phyloP scores from a whole-genome alignment of 768 basidiomycete species.

The Roridomyces roridus region DNA sequence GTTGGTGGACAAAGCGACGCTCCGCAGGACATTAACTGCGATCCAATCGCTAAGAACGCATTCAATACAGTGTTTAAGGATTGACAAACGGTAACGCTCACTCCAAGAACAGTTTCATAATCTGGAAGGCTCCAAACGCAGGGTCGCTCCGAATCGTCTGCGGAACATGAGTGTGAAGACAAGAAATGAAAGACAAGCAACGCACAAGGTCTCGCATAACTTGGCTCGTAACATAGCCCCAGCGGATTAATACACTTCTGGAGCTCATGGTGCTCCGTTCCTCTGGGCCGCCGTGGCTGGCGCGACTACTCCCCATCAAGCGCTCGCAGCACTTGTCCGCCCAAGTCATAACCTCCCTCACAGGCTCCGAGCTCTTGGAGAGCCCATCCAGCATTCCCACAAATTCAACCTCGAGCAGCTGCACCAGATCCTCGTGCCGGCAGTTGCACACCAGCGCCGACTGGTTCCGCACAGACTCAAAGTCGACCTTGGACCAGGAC shows the following conservation, averaged over 20 bases:
- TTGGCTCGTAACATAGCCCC: conserved; percentile 93
- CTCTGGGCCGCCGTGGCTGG: conserved; percentile 58
- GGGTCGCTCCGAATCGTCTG: conserved; percentile 93
- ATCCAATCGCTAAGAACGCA: conserved; percentile 78
- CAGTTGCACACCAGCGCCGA: conserved; percentile 94
- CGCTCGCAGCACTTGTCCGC: conserved; percentile 89
- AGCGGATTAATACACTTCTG: conserved; percentile 85
- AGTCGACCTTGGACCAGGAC: conserved; percentile 89
- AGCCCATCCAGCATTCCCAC: conserved; percentile 76
- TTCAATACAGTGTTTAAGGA: conserved; percentile 27
- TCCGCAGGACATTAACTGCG: conserved; percentile 85
- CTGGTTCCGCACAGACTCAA: conserved; percentile 90
- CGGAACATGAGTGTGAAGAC: background rate
- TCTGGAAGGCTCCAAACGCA: conserved; percentile 92
- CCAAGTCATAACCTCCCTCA: conserved; percentile 89
- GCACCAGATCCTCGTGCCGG: conserved; percentile 87
- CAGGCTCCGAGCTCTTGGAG: conserved; percentile 76
- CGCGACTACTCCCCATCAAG: conserved; percentile 74
- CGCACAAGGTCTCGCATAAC: conserved; percentile 90
- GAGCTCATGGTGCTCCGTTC: conserved; percentile 86
- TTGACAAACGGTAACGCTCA: conserved; percentile 43
- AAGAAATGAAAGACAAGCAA: conserved; percentile 17
- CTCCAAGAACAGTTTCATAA: conserved; percentile 91
- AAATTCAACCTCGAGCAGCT: conserved; percentile 86
- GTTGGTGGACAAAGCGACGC: conserved; percentile 87